Conservation (phyloP, 257 asterid species). For the Jacaranda copaia region DNA sequence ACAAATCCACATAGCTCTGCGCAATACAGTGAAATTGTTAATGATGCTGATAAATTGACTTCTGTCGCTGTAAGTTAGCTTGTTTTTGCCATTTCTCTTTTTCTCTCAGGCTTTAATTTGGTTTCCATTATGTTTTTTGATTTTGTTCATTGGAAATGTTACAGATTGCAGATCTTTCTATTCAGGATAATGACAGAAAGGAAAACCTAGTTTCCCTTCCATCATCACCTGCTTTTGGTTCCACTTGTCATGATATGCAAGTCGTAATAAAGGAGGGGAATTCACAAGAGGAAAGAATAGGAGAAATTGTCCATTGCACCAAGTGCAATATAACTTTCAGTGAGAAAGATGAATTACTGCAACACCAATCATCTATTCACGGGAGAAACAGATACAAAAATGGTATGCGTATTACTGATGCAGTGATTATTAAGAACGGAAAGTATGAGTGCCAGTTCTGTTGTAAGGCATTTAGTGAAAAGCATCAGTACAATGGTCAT, state of each 20-base stretch:
- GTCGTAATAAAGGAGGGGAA: slow-evolving; percentile 37
- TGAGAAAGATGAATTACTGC: slow-evolving; percentile 56
- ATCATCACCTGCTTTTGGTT: slow-evolving; percentile 45
- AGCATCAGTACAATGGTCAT: slow-evolving; percentile 68
- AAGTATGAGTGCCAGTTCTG: slow-evolving; percentile 70
- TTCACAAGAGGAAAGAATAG: slow-evolving; percentile 44
- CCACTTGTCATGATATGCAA: slow-evolving; percentile 44
- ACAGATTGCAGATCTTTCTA: slow-evolving; percentile 52
- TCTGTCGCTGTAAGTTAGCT: slow-evolving; percentile 47
- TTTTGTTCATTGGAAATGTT: slow-evolving; percentile 36
- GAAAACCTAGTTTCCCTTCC: slow-evolving; percentile 41
- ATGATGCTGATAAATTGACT: slow-evolving; percentile 44
- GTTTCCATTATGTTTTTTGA: neutral
- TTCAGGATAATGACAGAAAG: slow-evolving; percentile 43
- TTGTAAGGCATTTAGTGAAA: slow-evolving; percentile 66
- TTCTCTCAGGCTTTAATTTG: neutral
- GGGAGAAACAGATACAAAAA: slow-evolving; percentile 53
- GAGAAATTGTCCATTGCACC: slow-evolving; percentile 49
- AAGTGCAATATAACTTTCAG: slow-evolving; percentile 55
- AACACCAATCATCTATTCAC: slow-evolving; percentile 59
- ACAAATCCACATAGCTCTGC: slow-evolving; percentile 8
- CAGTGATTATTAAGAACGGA: slow-evolving; percentile 70
- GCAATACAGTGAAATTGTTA: slow-evolving; percentile 37
- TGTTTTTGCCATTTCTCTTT: neutral
- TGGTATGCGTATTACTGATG: slow-evolving; percentile 62